phyloP scores from a whole-genome alignment of 2,329 filamentous ascomycete species.

The Arthrobotrys sphaeroides region DNA sequence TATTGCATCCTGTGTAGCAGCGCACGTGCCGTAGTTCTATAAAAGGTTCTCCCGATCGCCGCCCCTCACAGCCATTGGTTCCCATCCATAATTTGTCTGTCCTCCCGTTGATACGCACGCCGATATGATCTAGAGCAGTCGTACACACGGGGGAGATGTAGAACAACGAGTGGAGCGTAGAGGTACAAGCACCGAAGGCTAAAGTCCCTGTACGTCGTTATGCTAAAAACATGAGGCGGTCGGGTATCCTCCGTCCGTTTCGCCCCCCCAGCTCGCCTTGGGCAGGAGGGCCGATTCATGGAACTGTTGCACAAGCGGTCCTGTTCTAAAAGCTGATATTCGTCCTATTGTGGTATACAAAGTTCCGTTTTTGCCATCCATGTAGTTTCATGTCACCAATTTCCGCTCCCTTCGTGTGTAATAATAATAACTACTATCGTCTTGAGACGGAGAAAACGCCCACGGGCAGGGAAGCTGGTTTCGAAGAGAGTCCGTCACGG shows the following conservation, averaged over 20 bases:
- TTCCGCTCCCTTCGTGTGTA: neutral
- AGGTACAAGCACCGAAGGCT: neutral
- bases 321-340: slow-evolving; percentile 3
- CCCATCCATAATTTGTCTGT: neutral
- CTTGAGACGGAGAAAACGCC: neutral
- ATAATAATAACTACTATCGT: slow-evolving; percentile 1
- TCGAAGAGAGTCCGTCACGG: neutral
- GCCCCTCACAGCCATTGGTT: slow-evolving; percentile 11
- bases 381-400: slow-evolving; percentile 17
- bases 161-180: neutral
- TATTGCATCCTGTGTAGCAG: slow-evolving; percentile 6
- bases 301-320: slow-evolving; percentile 16
- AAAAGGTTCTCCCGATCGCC: slow-evolving; percentile 37
- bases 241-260: neutral
- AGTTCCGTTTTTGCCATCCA: slow-evolving; percentile 13
- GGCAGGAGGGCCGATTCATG: slow-evolving; percentile 33
- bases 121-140: slow-evolving; percentile 40
- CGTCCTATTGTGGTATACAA: slow-evolving; percentile 25
- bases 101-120: slow-evolving; percentile 20
- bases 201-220: neutral
- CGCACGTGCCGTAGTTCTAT: slow-evolving; percentile 38
- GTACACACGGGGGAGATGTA: slow-evolving; percentile 7
- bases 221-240: neutral
- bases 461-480: neutral
- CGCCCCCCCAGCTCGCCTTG: neutral